phyloP scores from a whole-genome alignment of 2,329 filamentous ascomycete species.

The Penicillium sp. region DNA sequence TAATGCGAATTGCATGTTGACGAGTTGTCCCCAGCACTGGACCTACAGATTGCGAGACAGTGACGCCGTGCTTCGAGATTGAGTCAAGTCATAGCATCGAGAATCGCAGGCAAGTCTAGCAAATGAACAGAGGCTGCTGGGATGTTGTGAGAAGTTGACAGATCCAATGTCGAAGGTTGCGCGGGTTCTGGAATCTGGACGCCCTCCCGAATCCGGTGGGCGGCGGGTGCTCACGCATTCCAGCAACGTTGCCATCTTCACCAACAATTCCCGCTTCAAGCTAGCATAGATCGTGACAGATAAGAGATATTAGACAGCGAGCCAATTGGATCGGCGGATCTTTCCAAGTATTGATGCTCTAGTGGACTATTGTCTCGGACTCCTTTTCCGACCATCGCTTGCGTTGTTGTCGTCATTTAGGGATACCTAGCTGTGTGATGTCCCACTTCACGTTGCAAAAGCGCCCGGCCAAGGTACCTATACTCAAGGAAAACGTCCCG shows the following conservation, averaged over 20 bases:
- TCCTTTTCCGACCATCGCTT: neutral
- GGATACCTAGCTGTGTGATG: neutral
- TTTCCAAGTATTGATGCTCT: neutral
- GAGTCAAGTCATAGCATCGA: slow-evolving; percentile 14
- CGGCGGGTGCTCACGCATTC: slow-evolving; percentile 17
- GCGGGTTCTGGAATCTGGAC: slow-evolving; percentile 8
- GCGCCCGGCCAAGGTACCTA: too few relatives aligned
- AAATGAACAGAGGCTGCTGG: neutral
- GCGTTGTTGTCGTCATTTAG: neutral
- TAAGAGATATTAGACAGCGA: neutral
- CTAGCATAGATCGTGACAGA: slow-evolving; percentile 3
- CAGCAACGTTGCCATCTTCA: slow-evolving; percentile 2
- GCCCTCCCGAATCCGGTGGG: slow-evolving; percentile 15
- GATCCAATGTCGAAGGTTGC: slow-evolving; percentile 1
- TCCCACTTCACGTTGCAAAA: too few relatives aligned
- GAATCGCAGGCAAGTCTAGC: neutral
- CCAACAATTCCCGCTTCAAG: slow-evolving; percentile 9
- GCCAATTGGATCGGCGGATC: neutral
- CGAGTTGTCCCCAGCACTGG: slow-evolving; percentile 22
- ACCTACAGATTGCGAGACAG: slow-evolving; percentile 14
- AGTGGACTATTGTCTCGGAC: neutral
- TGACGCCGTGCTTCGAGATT: neutral
- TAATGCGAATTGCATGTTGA: slow-evolving; percentile 81
- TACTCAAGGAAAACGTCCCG: too few relatives aligned
- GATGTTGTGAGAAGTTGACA: neutral